Evolutionary conservation across 768 basidiomycete species (phyloP).

Genomic region (Phylloporus scabripes): DNA sequence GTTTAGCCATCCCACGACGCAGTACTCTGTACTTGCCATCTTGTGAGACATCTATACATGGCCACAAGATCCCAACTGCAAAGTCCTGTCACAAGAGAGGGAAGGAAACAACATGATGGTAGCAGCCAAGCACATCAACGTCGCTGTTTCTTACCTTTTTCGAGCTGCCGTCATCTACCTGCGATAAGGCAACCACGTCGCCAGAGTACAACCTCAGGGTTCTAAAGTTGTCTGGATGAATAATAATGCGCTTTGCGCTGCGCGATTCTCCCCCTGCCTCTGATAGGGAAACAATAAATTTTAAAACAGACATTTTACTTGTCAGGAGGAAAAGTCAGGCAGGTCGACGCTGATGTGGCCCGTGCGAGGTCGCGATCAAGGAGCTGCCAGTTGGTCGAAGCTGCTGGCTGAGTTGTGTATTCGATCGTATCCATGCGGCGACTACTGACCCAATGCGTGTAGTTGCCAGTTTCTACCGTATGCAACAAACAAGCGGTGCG

Average conservation of each 20-base stretch:
- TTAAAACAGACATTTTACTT: slow-evolving; percentile 14
- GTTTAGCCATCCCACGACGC: background rate
- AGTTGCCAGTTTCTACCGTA: background rate
- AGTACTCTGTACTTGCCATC: slow-evolving; percentile 49
- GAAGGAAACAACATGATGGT: slow-evolving; percentile 7
- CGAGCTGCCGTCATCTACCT: slow-evolving; percentile 28
- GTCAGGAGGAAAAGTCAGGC: background rate
- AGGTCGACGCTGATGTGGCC: no score
- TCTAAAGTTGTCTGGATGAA: slow-evolving; percentile 61
- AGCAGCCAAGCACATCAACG: slow-evolving; percentile 6
- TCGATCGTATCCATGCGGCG: no score
- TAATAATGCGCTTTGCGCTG: slow-evolving; percentile 55
- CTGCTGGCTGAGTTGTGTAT: no score
- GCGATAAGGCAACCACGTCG: slow-evolving; percentile 57
- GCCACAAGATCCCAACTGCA: slow-evolving; percentile 71
- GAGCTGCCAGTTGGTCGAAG: no score
- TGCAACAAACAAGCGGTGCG: background rate
- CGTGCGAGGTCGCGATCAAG: no score
- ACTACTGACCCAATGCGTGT: no score
- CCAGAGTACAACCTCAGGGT: slow-evolving; percentile 58
- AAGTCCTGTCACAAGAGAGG: slow-evolving; percentile 40
- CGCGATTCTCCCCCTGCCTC: slow-evolving; percentile 40
- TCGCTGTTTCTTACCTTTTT: slow-evolving; percentile 32
- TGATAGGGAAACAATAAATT: slow-evolving; percentile 38
- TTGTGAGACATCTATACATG: slow-evolving; percentile 55